These are phyloP conservation scores for Coemansia sp. DNA, from an alignment of 192 early-diverging fungal species.

Conservation along the genomic window DNA sequence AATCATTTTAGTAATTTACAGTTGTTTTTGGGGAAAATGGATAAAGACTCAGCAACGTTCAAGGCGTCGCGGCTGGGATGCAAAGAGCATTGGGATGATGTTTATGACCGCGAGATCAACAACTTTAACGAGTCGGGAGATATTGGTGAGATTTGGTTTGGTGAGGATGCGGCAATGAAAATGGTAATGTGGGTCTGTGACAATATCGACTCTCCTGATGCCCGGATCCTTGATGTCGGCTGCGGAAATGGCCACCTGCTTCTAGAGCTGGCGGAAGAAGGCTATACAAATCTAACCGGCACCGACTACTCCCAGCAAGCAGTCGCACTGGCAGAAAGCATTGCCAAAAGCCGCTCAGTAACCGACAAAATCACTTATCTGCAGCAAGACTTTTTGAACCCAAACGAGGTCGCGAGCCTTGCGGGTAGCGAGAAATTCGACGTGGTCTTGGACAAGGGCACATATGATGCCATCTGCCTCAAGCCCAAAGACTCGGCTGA, in stretches of 20 bases:
- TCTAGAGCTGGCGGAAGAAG: conserved; percentile 66
- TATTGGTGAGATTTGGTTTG: conserved; percentile 92
- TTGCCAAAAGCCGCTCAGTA: conserved; percentile 54
- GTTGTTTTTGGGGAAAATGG: too few species aligned
- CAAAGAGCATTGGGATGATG: conserved; percentile 72
- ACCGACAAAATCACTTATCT: conserved; percentile 54
- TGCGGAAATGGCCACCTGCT: conserved; percentile 93
- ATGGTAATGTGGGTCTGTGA: conserved; percentile 84
- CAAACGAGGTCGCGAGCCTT: conserved; percentile 44
- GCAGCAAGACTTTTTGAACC: conserved; percentile 60
- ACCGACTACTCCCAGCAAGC: conserved; percentile 84
- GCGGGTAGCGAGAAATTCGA: conserved; percentile 41
- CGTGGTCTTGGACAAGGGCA: conserved; percentile 87
- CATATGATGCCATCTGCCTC: conserved; percentile 88
- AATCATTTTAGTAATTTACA: too few species aligned
- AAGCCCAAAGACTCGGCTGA: conserved; percentile 41
- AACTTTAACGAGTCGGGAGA: conserved; percentile 84
- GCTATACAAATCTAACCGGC: conserved; percentile 71
- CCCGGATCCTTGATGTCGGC: conserved; percentile 76
- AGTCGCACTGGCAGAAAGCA: conserved; percentile 65
- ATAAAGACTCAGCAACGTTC: conserved; percentile 17
- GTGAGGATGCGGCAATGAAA: conserved; percentile 75
- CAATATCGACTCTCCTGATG: conserved; percentile 21
- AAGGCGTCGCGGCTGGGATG: conserved; percentile 43
- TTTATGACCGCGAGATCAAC: conserved; percentile 74